phyloP scores from a whole-genome alignment of 495 filamentous ascomycete genomes.

The Xanthoparmelia taractica region DNA sequence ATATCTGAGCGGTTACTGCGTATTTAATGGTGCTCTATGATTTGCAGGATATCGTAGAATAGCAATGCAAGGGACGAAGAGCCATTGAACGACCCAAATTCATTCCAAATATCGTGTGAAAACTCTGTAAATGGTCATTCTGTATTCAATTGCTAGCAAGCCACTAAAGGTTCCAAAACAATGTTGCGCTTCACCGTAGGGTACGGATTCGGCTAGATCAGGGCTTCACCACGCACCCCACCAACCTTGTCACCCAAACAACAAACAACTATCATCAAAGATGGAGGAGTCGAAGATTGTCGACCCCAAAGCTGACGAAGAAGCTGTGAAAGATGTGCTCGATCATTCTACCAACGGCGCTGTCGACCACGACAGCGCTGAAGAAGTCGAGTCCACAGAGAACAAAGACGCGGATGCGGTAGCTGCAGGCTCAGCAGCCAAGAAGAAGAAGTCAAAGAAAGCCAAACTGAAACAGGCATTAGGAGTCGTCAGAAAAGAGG shows the following conservation, averaged over 20 bases:
- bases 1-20: neutral
- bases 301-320: constrained; percentile 19
- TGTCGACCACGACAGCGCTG: constrained; percentile 15
- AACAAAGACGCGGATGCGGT: constrained; percentile 20
- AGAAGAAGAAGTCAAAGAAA: constrained; percentile 29
- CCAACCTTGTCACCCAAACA: neutral
- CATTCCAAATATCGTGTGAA: neutral
- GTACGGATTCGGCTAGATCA: constrained; percentile 3
- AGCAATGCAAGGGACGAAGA: neutral
- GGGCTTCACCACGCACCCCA: neutral
- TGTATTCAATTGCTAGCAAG: neutral
- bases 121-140: neutral
- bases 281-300: constrained; percentile 23
- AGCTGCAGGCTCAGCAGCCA: constrained; percentile 27
- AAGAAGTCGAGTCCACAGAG: constrained; percentile 20
- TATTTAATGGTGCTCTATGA: neutral
- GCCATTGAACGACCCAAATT: neutral
- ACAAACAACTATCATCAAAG: constrained; percentile 8
- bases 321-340: constrained; percentile 19
- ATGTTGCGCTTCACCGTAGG: neutral
- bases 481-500: constrained; percentile 22
- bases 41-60: neutral
- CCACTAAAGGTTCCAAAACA: neutral
- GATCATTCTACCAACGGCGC: neutral
- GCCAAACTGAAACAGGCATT: constrained; percentile 27